Percentiles rank a stretch among this genome's conserved stretches.
phyloP scores from a whole-genome alignment of 768 basidiomycete genomes.

The Daedalea quercina region DNA sequence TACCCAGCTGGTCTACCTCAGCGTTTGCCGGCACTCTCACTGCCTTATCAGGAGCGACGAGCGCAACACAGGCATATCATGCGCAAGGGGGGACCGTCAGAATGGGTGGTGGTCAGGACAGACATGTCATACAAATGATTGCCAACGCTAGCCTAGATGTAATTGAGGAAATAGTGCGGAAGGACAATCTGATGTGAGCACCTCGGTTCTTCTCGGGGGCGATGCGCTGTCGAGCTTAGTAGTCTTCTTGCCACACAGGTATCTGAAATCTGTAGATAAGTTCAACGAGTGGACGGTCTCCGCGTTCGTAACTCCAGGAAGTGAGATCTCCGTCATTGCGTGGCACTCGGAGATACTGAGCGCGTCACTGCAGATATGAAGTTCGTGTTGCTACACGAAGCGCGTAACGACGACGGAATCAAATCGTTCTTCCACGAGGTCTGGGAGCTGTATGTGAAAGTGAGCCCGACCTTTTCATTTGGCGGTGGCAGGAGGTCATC shows the following conservation, averaged over 20 bases:
- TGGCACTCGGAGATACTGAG: conserved; percentile 16
- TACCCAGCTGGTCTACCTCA: conserved; percentile 87
- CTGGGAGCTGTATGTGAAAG: conserved; percentile 98
- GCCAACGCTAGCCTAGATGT: conserved; percentile 94
- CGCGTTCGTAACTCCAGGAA: conserved; percentile 90
- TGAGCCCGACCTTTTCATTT: conserved; percentile 26
- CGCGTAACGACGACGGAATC: conserved; percentile 97
- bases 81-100: conserved; percentile 55
- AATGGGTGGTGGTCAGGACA: conserved; percentile 77
- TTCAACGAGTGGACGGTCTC: conserved; percentile 99
- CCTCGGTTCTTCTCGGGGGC: neutral
- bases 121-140: conserved; percentile 98
- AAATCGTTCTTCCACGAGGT: conserved; percentile 87
- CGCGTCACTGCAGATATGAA: conserved; percentile 68
- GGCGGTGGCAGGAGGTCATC: conserved; percentile 7
- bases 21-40: conserved; percentile 88
- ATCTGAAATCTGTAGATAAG: conserved; percentile 90
- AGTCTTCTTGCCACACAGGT: conserved; percentile 47
- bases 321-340: conserved; percentile 42
- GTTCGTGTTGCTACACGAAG: conserved; percentile 89
- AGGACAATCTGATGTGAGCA: conserved; percentile 72
- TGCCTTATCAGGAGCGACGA: conserved; percentile 79
- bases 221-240: neutral
- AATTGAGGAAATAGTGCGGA: conserved; percentile 88
- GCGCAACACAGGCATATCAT: conserved; percentile 55